Percentiles rank a stretch among this genome's conserved stretches.
Evolutionary conservation across 164 flowering plant genomes (phyloP).

Genomic region (Stephania yunnanensis): DNA sequence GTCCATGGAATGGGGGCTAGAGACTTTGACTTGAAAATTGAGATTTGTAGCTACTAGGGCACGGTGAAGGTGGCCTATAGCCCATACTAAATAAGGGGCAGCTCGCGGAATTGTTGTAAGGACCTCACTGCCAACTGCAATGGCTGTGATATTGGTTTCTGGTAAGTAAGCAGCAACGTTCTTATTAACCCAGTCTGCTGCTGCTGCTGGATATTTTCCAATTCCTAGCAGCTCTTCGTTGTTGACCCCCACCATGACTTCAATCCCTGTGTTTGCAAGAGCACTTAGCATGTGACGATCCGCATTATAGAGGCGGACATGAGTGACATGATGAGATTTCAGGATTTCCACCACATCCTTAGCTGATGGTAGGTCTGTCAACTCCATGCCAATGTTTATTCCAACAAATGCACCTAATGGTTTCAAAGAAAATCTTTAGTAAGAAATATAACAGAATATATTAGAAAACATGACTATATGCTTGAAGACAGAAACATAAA

Average conservation of each 20-base stretch:
- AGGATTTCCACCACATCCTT: conserved; percentile 46
- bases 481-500: neutral
- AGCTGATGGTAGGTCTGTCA: conserved; percentile 51
- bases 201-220: conserved; percentile 57
- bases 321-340: conserved; percentile 56
- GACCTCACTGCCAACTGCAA: conserved; percentile 90
- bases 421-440: conserved; percentile 1
- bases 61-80: conserved; percentile 58
- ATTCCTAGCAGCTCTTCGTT: conserved; percentile 67
- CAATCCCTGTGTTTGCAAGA: conserved; percentile 58
- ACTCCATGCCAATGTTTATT: conserved; percentile 59
- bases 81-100: conserved; percentile 61
- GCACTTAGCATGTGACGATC: conserved; percentile 59
- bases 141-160: conserved; percentile 71
- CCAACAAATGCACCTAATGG: conserved; percentile 58
- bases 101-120: conserved; percentile 68
- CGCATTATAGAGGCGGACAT: conserved; percentile 64
- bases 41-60: conserved; percentile 34
- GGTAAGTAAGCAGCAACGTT: conserved; percentile 70
- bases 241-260: conserved; percentile 75
- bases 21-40: conserved; percentile 30
- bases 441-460: neutral
- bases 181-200: conserved; percentile 79
- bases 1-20: conserved; percentile 67
- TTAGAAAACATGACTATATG: neutral